Evolutionary conservation across 352 stramenopile species (phyloP).

Genomic region (Globisporangium heterothallicum): DNA sequence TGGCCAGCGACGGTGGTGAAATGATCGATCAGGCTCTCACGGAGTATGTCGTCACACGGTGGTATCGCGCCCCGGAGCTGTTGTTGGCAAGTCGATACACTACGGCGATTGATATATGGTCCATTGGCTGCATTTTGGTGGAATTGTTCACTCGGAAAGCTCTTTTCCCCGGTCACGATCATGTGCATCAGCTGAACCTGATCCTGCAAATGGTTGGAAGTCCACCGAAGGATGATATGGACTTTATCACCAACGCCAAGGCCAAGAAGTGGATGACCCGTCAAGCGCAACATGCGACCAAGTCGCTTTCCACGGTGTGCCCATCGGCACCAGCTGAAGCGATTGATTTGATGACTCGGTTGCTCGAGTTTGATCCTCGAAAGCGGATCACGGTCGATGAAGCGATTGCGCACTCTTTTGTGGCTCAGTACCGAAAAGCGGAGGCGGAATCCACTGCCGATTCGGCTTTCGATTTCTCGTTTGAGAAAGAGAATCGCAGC

Average conservation of each 20-base stretch:
- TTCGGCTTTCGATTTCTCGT: slow-evolving; percentile 75
- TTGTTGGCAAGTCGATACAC: slow-evolving; percentile 94
- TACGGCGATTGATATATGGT: slow-evolving; percentile 93
- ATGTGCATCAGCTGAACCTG: slow-evolving; percentile 88
- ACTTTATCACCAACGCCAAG: slow-evolving; percentile 81
- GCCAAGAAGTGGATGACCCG: slow-evolving; percentile 79
- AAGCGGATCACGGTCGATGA: slow-evolving; percentile 69
- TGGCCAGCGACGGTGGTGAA: slow-evolving; percentile 28
- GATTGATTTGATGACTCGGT: slow-evolving; percentile 78
- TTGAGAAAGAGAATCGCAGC: slow-evolving; percentile 58
- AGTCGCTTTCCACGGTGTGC: slow-evolving; percentile 43
- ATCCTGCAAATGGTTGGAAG: slow-evolving; percentile 73
- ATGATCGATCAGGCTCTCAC: slow-evolving; percentile 56
- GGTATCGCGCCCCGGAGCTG: slow-evolving; percentile 92
- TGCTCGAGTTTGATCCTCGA: slow-evolving; percentile 89
- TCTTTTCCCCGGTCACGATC: slow-evolving; percentile 77
- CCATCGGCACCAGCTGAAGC: slow-evolving; percentile 50
- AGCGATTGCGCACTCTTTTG: slow-evolving; percentile 73
- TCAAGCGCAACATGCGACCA: slow-evolving; percentile 55
- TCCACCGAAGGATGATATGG: slow-evolving; percentile 54
- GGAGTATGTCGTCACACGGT: slow-evolving; percentile 93
- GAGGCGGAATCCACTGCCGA: slow-evolving; percentile 36
- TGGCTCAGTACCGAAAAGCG: slow-evolving; percentile 52
- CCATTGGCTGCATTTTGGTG: slow-evolving; percentile 97
- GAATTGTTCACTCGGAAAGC: slow-evolving; percentile 93